Evolutionary conservation across 306 rosid species (phyloP).

Genomic region (Biancaea sappan): DNA sequence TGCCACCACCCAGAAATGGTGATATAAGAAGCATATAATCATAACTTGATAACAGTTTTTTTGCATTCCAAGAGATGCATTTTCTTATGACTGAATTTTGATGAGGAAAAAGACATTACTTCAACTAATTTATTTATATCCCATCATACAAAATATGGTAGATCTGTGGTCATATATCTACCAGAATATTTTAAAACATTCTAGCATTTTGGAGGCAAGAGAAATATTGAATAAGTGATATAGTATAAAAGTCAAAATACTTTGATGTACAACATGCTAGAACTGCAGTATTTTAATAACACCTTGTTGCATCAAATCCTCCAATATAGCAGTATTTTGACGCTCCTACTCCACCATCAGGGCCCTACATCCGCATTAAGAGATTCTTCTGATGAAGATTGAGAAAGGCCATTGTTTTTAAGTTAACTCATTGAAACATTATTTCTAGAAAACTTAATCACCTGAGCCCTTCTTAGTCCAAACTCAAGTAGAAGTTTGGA

Average conservation of each 20-base stretch:
- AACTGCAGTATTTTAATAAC: conserved; percentile 28
- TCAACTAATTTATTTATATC: conserved; percentile 8
- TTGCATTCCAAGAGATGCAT: background rate
- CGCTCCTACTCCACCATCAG: conserved; percentile 96
- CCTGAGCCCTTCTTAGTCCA: conserved; percentile 98
- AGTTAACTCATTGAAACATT: conserved; percentile 23
- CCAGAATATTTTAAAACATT: conserved; percentile 17
- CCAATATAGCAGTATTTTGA: conserved; percentile 97
- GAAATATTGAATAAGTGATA: background rate
- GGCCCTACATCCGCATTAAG: conserved; percentile 66
- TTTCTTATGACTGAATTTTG: background rate
- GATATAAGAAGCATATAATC: background rate
- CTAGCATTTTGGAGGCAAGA: background rate
- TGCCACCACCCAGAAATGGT: background rate
- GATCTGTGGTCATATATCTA: conserved; percentile 7
- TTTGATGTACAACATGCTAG: conserved; percentile 5
- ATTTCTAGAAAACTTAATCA: conserved; percentile 26
- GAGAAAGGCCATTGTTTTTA: conserved; percentile 15
- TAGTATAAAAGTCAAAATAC: background rate
- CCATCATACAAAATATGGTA: background rate
- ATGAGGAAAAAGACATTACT: conserved; percentile 16
- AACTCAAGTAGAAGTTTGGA: conserved; percentile 90
- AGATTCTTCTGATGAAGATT: conserved; percentile 29
- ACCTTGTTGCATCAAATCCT: conserved; percentile 99
- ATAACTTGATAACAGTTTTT: conserved; percentile 17